Percentiles rank a stretch among this genome's conserved stretches.
phyloP scores from a whole-genome alignment of 768 basidiomycete genomes.

The Punctularia strigosozonata region DNA sequence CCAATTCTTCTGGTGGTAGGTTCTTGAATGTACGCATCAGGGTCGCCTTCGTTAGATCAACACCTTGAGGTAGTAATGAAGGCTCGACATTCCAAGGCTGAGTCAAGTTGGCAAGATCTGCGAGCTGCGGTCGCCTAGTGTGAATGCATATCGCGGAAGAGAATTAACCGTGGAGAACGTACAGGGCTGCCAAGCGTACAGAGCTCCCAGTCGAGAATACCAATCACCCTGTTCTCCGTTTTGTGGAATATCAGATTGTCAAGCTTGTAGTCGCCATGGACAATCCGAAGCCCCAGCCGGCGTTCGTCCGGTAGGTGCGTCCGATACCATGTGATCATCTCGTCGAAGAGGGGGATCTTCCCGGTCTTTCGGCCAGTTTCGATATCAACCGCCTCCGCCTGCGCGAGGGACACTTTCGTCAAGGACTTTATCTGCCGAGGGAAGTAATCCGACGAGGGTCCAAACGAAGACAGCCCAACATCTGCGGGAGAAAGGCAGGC shows the following conservation, averaged over 20 bases:
- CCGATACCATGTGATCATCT: conserved; percentile 69
- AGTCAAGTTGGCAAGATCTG: conserved; percentile 85
- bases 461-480: conserved; percentile 63
- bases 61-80: conserved; percentile 21
- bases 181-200: conserved; percentile 91
- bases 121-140: conserved; percentile 35
- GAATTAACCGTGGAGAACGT: conserved; percentile 15
- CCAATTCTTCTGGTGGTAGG: conserved; percentile 35
- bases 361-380: conserved; percentile 52
- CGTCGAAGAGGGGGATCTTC: conserved; percentile 62
- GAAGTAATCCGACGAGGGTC: conserved; percentile 72
- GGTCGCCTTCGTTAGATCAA: conserved; percentile 7
- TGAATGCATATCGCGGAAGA: not conserved
- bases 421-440: conserved; percentile 89
- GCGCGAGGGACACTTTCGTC: conserved; percentile 67
- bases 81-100: conserved; percentile 66
- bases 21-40: conserved; percentile 56
- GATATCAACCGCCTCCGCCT: conserved; percentile 56
- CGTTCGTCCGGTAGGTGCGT: conserved; percentile 65
- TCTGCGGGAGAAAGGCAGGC: conserved; percentile 49
- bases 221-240: conserved; percentile 84
- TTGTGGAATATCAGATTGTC: conserved; percentile 95
- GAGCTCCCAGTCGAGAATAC: conserved; percentile 95
- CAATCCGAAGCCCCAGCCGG: conserved; percentile 69
- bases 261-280: conserved; percentile 97